Evolutionary conservation across 1,284 basidiomycete species (phyloP).

Genomic region (Fomitopsis betulina): DNA sequence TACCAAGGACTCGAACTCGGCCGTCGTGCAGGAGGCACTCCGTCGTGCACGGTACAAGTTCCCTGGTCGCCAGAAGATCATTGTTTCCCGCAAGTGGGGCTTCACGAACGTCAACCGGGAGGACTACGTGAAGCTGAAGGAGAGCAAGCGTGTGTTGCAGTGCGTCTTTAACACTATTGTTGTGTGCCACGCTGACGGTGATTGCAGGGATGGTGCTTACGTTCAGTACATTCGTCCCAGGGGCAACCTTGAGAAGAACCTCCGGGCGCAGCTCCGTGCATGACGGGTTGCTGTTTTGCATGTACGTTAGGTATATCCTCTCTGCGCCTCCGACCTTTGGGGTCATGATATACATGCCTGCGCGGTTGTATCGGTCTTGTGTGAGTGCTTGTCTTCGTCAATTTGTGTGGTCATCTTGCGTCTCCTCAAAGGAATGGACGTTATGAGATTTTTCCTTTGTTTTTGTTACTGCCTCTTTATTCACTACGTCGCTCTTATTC

Average conservation of each 20-base stretch:
- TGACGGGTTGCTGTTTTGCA: slow-evolving; percentile 15
- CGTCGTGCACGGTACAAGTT: slow-evolving; percentile 99
- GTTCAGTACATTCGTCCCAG: slow-evolving; percentile 88
- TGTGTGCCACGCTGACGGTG: slow-evolving; percentile 14
- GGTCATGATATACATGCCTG: not conserved
- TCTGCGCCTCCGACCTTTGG: not conserved
- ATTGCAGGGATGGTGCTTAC: slow-evolving; percentile 73
- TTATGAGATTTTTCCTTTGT: not conserved
- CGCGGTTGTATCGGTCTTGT: slow-evolving; percentile 5
- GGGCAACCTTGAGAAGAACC: slow-evolving; percentile 82
- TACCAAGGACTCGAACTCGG: slow-evolving; percentile 84
- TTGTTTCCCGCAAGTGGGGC: slow-evolving; percentile 96
- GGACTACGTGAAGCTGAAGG: slow-evolving; percentile 87
- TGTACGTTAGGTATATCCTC: slow-evolving; percentile 20
- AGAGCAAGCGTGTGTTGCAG: slow-evolving; percentile 85
- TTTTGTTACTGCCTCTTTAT: slow-evolving; percentile 47
- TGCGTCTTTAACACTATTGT: slow-evolving; percentile 36
- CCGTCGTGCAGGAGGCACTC: slow-evolving; percentile 94
- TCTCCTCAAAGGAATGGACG: not conserved
- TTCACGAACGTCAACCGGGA: slow-evolving; percentile 95
- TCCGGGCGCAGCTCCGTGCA: slow-evolving; percentile 79
- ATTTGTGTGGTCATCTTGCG: not conserved
- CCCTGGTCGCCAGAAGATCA: slow-evolving; percentile 99
- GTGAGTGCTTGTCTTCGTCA: not conserved
- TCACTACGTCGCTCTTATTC: slow-evolving; percentile 64